These are phyloP conservation scores for Phytophthora aleatoria DNA, from an alignment of 352 stramenopile genomes.

Conservation along the genomic window DNA sequence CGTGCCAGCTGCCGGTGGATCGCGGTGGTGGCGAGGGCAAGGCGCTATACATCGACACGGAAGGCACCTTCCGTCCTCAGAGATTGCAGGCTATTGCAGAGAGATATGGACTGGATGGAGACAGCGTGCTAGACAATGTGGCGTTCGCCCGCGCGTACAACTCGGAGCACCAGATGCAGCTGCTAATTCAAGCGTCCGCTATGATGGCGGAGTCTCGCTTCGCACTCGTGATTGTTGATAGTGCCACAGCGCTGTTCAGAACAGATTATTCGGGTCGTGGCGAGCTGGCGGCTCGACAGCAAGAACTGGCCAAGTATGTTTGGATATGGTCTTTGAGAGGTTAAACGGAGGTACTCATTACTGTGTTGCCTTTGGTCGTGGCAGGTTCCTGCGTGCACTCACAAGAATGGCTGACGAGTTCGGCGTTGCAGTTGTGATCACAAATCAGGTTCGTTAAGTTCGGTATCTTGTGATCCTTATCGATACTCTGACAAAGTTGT, in stretches of 20 bases:
- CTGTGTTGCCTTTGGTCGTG: slow-evolving; percentile 15
- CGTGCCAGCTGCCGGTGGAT: slow-evolving; percentile 97
- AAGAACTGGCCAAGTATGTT: slow-evolving; percentile 83
- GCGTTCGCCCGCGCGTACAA: slow-evolving; percentile 99
- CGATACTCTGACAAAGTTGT: neutral
- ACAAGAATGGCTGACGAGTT: slow-evolving; percentile 99
- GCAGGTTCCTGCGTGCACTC: slow-evolving; percentile 96
- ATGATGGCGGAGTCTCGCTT: slow-evolving; percentile 99
- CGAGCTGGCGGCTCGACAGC: slow-evolving; percentile 95
- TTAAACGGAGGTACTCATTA: neutral
- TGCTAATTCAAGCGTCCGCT: slow-evolving; percentile 97
- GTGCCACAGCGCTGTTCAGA: slow-evolving; percentile 97
- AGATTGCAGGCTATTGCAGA: slow-evolving; percentile 97
- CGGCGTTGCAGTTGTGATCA: slow-evolving; percentile 95
- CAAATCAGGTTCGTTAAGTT: slow-evolving; percentile 72
- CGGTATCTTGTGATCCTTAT: neutral
- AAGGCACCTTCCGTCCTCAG: slow-evolving; percentile 98
- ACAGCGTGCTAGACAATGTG: slow-evolving; percentile 98
- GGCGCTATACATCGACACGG: slow-evolving; percentile 99
- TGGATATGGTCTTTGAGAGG: neutral
- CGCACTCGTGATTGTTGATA: slow-evolving; percentile 97
- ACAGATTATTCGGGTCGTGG: slow-evolving; percentile 99
- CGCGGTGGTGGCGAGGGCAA: slow-evolving; percentile 98
- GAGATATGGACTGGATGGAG: slow-evolving; percentile 96
- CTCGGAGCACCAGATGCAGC: slow-evolving; percentile 98